Base-by-base conservation (phyloP, 306 rosid genomes). In the Sphenostylis stenocarpa region DNA sequence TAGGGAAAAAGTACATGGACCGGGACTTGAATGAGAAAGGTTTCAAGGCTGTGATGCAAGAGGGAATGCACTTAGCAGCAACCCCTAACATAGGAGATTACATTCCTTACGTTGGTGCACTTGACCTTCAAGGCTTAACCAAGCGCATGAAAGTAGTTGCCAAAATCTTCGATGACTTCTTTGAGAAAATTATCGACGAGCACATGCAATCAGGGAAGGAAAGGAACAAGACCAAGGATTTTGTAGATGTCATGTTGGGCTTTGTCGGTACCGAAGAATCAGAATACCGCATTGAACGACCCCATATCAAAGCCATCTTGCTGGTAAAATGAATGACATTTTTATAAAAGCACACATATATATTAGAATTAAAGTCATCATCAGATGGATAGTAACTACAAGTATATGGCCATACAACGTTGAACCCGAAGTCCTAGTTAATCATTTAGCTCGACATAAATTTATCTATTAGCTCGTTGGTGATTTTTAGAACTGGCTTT, bases 111-210 rank as follows among this genome's bases (percentile, higher is more conserved):
- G 1, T 89, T 13, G 91, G 82, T 15, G 21, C 31, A 19, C 80
- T 91, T 80, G 93, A 91, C 34, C 85, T 91, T 38, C 93, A 93
- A 34, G 94, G 94, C 15, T 58, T 87, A 31, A 85, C 60, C 1
- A 77, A 55, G 39, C 85, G 86, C 1, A 78, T 82, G 90, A 89
- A 90, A 64, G 77, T 4, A 0, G 14, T 89, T 7, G 10, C 57
- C 13, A 90, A 93, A 75, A 72, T 86, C 38, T 90, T 73, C 31
- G 91, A 89, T 60, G 82, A 63, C 20, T 89, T 90, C 66, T 81
- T 93, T 20, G 96, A 90, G 65, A 90, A 72, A 76, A 77, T 86
- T 24, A 84, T 93, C 29, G 90, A 93, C 8, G 90, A 90, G n/a
- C 98, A 90, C 63, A 3, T 86, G 11, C 83, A 82, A 41, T 72